Conservation (phyloP, 495 filamentous ascomycete species). For the Choiromyces venosus region DNA sequence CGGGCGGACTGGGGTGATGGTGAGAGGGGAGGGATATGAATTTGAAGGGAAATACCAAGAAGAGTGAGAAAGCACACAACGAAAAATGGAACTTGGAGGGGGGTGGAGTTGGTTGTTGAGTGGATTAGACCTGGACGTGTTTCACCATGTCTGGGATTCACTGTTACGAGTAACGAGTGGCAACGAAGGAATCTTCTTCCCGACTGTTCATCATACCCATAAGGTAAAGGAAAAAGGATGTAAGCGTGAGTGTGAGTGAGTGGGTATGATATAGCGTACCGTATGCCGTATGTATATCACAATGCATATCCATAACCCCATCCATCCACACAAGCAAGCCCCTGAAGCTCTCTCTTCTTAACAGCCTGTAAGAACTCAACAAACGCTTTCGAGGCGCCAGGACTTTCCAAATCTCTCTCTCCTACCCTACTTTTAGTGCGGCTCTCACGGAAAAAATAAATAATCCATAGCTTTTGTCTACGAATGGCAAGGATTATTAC, state of each 20-base stretch:
- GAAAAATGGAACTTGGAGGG: constrained; percentile 8
- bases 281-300: background rate
- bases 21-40: constrained; percentile 1
- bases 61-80: background rate
- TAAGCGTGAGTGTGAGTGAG: constrained; percentile 1
- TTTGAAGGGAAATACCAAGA: background rate
- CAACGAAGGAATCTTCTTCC: constrained; percentile 3
- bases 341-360: background rate
- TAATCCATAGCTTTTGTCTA: background rate
- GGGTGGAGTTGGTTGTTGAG: constrained; percentile 29
- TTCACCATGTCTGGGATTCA: constrained; percentile 37
- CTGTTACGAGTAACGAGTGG: constrained; percentile 16
- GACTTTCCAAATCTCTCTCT: background rate
- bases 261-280: background rate
- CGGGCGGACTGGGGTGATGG: background rate
- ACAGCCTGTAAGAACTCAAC: background rate
- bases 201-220: background rate
- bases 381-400: background rate
- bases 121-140: constrained; percentile 24
- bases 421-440: background rate
- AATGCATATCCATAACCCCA: background rate
- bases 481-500: constrained; percentile 3
- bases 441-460: constrained; percentile 5
- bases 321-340: background rate
- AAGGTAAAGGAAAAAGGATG: background rate